phyloP scores from a whole-genome alignment of 192 early-diverging fungal genomes.

The Entrophospora sp. region DNA sequence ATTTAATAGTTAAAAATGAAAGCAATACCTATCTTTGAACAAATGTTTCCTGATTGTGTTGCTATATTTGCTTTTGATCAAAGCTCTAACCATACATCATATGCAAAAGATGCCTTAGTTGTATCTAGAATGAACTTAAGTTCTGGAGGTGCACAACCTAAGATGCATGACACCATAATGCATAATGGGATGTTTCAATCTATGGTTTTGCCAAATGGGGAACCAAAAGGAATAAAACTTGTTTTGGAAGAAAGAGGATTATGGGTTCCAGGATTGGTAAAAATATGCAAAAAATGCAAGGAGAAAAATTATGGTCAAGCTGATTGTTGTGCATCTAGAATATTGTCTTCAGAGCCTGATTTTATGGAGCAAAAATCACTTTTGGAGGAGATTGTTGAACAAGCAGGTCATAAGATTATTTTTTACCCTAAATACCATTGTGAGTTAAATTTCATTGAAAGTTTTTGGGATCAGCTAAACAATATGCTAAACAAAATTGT shows the following conservation, averaged over 20 bases:
- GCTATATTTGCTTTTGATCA: constrained; percentile 23
- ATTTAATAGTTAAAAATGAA: too few relatives aligned
- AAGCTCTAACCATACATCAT: constrained; percentile 1
- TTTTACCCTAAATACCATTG: constrained; percentile 29
- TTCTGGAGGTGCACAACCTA: background rate
- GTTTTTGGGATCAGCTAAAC: constrained; percentile 24
- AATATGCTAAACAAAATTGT: constrained; percentile 6
- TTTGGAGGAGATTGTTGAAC: constrained; percentile 7
- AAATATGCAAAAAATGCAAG: background rate
- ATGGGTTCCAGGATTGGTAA: background rate
- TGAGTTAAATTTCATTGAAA: constrained; percentile 25
- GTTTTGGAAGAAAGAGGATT: constrained; percentile 4
- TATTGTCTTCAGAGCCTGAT: constrained; percentile 16
- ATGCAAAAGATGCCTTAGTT: constrained; percentile 16
- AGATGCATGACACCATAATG: background rate
- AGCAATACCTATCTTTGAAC: constrained; percentile 10
- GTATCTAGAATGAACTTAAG: constrained; percentile 20
- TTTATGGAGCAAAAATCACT: constrained; percentile 3
- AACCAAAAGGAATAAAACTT: background rate
- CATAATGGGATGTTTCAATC: background rate
- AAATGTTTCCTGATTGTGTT: background rate
- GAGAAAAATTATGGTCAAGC: background rate
- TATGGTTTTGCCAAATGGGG: background rate
- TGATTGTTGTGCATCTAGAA: constrained; percentile 17
- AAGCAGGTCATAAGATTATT: constrained; percentile 12